Base-by-base conservation (phyloP, 208 protist species). In the Endotrypanum monterogeii region DNA sequence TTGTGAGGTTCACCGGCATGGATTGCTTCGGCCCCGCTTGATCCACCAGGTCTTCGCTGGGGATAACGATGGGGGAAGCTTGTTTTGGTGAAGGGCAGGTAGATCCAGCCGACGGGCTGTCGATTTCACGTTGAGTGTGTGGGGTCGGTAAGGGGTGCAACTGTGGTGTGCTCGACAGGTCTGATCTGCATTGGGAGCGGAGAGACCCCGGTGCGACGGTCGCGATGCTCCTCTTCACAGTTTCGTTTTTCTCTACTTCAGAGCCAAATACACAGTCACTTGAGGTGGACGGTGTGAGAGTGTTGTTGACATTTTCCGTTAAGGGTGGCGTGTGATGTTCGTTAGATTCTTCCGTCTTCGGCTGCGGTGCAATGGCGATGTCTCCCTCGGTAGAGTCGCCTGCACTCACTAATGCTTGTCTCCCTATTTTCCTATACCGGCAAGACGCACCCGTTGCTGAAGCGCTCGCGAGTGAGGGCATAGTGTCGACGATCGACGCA, bases 221-320 rank as follows among this genome's bases (percentile, higher is more conserved):
- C 25, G 23, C 39, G 3, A 57, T 23, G 8, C 41, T 48, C 11
- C 66, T 30, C 11, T 60, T n/a, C n/a, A n/a, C 16, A 68, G n/a
- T 46, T 55, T n/a, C 44, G 44, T 56, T 46, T 65, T 51, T 44
- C 8, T 50, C 39, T 25, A 60, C 66, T 7, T 78, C 73, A 32
- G 20, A 78, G 48, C 14, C 48, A 55, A 48, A 37, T 46, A 9
- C 9, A 78, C 35, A 58, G 25, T 46, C 56, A 30, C 30, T 67
- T 63, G 35, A 5, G n/a, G 30, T 63, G 39, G 58, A 37, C 35
- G 18, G 0, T 16, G 18, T 63, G 12, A 35, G 1, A 63, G 25
- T 1, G 44, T 44, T 63, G 11, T 23, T 14, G 35, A 35, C 25
- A 16, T 63, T 35, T 28, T 5, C 35, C 11, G 6, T 25, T 18